A percentile compares a stretch with the other conserved stretches of the same genome.
Conservation (phyloP, 495 filamentous ascomycete species). For the Tuber borchii region DNA sequence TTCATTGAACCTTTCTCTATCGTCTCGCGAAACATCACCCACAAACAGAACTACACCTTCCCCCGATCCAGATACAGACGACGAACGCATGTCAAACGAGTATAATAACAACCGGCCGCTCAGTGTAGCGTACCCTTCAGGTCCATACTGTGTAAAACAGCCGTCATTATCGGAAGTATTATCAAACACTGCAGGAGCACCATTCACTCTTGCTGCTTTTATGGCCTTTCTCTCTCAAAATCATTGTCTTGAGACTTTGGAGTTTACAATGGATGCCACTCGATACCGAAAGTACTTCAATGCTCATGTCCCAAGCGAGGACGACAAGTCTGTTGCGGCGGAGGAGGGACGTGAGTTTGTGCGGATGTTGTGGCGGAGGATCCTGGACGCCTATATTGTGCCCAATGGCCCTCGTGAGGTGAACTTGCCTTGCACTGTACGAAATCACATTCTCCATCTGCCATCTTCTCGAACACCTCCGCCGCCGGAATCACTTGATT, state of each 20-base stretch:
- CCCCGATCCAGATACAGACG: conserved; percentile 38
- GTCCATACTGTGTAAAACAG: conserved; percentile 63
- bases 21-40: conserved; percentile 39
- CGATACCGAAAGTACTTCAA: conserved; percentile 76
- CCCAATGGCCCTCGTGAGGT: conserved; percentile 82
- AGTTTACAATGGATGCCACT: conserved; percentile 92
- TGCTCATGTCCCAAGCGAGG: conserved; percentile 48
- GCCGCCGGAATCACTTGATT: conserved; percentile 66
- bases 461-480: conserved; percentile 61
- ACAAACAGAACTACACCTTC: conserved; percentile 32
- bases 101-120: conserved; percentile 27
- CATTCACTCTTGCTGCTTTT: conserved; percentile 89
- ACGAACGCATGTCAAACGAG: conserved; percentile 36
- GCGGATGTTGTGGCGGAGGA: conserved; percentile 62
- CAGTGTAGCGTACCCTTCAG: conserved; percentile 46
- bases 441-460: conserved; percentile 67
- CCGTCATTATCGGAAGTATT: conserved; percentile 84
- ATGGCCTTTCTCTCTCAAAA: conserved; percentile 97
- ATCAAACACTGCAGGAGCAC: conserved; percentile 74
- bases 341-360: conserved; percentile 64
- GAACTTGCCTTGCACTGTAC: conserved; percentile 80
- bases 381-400: conserved; percentile 67
- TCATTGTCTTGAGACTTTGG: conserved; percentile 92
- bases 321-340: conserved; percentile 42
- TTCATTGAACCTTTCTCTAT: conserved; percentile 40